phyloP scores from a whole-genome alignment of 2,329 filamentous ascomycete species.

The Monilinia vaccinii-corymbosi region DNA sequence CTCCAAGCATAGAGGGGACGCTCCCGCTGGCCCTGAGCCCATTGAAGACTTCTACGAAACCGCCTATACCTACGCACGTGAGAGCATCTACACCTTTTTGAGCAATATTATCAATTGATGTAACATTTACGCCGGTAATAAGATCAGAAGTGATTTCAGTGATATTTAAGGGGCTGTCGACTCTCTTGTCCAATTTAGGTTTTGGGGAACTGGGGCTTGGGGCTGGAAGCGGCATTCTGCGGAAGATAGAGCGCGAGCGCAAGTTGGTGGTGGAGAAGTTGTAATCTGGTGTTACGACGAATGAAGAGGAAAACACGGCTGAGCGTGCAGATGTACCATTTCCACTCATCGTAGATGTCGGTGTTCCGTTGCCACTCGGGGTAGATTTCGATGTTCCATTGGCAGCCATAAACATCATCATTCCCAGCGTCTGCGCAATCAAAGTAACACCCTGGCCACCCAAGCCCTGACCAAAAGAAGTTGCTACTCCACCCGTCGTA shows the following conservation, averaged over 20 bases:
- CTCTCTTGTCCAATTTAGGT: background rate
- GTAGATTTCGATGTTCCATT: background rate
- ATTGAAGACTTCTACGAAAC: background rate
- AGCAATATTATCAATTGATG: background rate
- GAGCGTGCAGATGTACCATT: background rate
- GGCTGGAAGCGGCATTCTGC: background rate
- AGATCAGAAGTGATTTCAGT: background rate
- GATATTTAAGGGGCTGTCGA: background rate
- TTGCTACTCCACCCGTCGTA: constrained; percentile 1
- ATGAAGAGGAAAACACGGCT: background rate
- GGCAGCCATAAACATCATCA: background rate
- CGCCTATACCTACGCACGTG: background rate
- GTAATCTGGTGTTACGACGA: background rate
- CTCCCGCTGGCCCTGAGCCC: background rate
- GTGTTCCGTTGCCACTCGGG: background rate
- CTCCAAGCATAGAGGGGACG: background rate
- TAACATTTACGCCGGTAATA: background rate
- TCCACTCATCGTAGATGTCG: background rate
- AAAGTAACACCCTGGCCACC: constrained; percentile 3
- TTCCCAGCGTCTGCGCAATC: background rate
- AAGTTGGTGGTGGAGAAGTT: background rate
- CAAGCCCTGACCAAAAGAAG: constrained; percentile 3
- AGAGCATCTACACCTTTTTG: constrained; percentile 1
- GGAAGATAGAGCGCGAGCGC: background rate
- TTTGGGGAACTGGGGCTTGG: background rate